A percentile compares a stretch with the other conserved stretches of the same genome.
phyloP scores from a whole-genome alignment of 805 yeast species.

The Candida xiaguanensis region DNA sequence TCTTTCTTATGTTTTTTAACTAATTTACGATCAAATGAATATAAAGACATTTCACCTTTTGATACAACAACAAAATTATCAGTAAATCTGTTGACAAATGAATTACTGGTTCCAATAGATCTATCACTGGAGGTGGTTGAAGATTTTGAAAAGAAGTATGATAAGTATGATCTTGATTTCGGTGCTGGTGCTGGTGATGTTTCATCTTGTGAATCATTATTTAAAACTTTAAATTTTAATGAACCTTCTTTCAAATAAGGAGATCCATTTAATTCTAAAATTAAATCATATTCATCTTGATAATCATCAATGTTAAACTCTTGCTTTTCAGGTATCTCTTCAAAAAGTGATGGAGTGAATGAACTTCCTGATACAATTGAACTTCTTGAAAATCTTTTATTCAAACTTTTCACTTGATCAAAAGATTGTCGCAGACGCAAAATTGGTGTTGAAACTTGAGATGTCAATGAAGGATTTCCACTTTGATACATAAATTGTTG shows the following conservation, averaged over 20 bases:
- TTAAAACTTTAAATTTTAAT: slow-evolving; percentile 38
- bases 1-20: slow-evolving; percentile 35
- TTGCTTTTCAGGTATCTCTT: slow-evolving; percentile 12
- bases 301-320: slow-evolving; percentile 37
- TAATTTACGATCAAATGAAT: slow-evolving; percentile 47
- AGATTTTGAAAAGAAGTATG: slow-evolving; percentile 22
- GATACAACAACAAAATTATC: slow-evolving; percentile 64
- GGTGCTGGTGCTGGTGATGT: slow-evolving; percentile 14
- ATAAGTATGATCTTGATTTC: slow-evolving; percentile 15
- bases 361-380: slow-evolving; percentile 34
- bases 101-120: slow-evolving; percentile 5
- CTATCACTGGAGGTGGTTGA: slow-evolving; percentile 3
- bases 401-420: slow-evolving; percentile 18
- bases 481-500: slow-evolving; percentile 9
- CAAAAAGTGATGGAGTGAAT: slow-evolving; percentile 2
- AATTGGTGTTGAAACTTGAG: slow-evolving; percentile 4
- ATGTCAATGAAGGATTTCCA: slow-evolving; percentile 2
- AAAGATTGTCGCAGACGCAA: slow-evolving; percentile 21
- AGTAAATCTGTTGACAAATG: slow-evolving; percentile 28
- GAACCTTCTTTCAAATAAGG: slow-evolving; percentile 80
- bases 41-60: slow-evolving; percentile 60
- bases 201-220: slow-evolving; percentile 36
- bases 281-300: slow-evolving; percentile 52
- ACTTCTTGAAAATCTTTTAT: slow-evolving; percentile 31
- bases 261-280: slow-evolving; percentile 64